A percentile compares a stretch with the other conserved stretches of the same genome.
Conservation (phyloP, 805 yeast species). For the Saccharomycodes ludwigii region DNA sequence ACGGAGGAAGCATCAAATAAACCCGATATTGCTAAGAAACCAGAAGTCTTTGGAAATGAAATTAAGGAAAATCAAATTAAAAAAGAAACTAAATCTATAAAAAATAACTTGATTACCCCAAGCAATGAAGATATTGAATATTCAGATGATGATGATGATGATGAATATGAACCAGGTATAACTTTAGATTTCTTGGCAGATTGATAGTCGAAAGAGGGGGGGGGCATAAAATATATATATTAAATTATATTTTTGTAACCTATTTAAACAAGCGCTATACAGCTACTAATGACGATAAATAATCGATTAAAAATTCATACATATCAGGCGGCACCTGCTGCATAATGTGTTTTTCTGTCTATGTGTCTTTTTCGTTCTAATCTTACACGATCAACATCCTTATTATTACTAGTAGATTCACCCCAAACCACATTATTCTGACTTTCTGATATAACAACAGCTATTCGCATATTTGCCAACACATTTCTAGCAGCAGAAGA, state of each 20-base stretch:
- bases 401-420: constrained; percentile 8
- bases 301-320: too few species aligned
- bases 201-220: constrained; percentile 5
- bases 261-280: too few species aligned
- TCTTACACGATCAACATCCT: constrained; percentile 10
- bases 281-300: too few species aligned
- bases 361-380: constrained; percentile 9
- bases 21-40: constrained; percentile 1
- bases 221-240: too few species aligned
- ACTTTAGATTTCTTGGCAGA: constrained; percentile 15
- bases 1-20: neutral
- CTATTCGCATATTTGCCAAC: constrained; percentile 78
- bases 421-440: constrained; percentile 29
- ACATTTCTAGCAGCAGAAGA: constrained; percentile 79
- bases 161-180: constrained; percentile 17
- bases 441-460: constrained; percentile 68
- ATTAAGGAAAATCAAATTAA: too few species aligned
- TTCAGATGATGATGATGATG: constrained; percentile 11
- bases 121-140: constrained; percentile 3
- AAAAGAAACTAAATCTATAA: too few species aligned
- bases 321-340: constrained; percentile 18
- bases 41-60: too few species aligned
- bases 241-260: too few species aligned
- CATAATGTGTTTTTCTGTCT: constrained; percentile 15
- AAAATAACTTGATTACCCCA: too few species aligned